Evolutionary conservation across 306 rosid genomes (phyloP).

Genomic region (Prunus fruticosa): DNA sequence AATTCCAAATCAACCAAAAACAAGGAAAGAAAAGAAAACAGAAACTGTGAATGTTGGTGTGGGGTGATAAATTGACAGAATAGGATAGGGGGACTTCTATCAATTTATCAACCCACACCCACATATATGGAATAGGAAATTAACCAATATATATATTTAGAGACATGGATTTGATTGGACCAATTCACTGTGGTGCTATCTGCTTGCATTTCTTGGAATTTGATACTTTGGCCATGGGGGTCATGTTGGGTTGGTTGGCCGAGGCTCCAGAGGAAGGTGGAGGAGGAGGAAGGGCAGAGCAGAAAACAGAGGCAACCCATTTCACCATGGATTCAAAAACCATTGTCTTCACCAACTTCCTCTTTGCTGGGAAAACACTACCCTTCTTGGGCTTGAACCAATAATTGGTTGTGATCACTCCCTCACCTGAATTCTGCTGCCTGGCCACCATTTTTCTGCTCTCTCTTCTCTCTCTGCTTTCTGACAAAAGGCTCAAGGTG

Average conservation of each 20-base stretch:
- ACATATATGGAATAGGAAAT: neutral
- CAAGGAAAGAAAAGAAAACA: too few relatives aligned
- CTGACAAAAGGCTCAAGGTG: too few relatives aligned
- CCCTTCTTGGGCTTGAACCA: conserved; percentile 16
- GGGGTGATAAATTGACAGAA: neutral
- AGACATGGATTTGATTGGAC: too few relatives aligned
- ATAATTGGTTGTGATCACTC: too few relatives aligned
- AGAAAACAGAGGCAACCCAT: conserved; percentile 6
- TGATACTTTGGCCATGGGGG: neutral
- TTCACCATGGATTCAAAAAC: conserved; percentile 9
- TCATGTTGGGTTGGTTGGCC: neutral
- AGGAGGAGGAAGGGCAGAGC: neutral
- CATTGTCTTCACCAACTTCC: conserved; percentile 35
- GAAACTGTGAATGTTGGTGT: neutral
- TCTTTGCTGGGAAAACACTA: conserved; percentile 43
- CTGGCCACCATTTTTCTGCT: too few relatives aligned
- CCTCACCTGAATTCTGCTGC: too few relatives aligned
- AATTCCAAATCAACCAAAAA: neutral
- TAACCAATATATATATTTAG: too few relatives aligned
- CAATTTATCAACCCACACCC: neutral
- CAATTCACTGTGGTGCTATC: neutral
- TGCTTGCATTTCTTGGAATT: neutral
- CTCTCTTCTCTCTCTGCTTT: too few relatives aligned
- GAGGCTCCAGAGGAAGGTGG: neutral
- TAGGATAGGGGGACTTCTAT: neutral